Conservation (phyloP, 2,329 filamentous ascomycete species). For the Diaporthe australafricana region DNA sequence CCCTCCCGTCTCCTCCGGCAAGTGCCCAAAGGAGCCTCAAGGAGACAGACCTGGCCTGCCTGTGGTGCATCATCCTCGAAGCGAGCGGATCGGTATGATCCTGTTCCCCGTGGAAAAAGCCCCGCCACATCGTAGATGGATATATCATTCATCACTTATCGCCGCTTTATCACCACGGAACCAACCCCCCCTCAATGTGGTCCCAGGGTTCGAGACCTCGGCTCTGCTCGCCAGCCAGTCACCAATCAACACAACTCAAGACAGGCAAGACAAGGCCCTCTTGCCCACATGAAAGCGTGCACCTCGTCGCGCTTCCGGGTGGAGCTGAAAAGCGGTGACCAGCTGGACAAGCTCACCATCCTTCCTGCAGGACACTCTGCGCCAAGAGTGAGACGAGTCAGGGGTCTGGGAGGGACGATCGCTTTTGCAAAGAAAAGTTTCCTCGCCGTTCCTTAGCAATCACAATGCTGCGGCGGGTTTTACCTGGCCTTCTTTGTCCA, state of each 20-base stretch:
- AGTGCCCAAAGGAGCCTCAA: background rate
- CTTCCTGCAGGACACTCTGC: constrained; percentile 14
- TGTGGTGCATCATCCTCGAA: background rate
- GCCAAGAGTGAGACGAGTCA: constrained; percentile 14
- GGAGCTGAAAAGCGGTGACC: constrained; percentile 31
- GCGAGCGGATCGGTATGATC: constrained; percentile 2
- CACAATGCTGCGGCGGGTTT: background rate
- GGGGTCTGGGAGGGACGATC: constrained; percentile 8
- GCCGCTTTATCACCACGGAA: background rate
- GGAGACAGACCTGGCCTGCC: background rate
- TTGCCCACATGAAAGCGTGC: background rate
- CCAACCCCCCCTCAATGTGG: background rate
- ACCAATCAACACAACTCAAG: background rate
- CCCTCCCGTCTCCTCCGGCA: background rate
- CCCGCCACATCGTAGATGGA: background rate
- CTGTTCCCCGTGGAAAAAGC: constrained; percentile 9
- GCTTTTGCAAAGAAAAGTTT: background rate
- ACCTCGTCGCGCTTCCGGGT: constrained; percentile 5
- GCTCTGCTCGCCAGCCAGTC: constrained; percentile 8
- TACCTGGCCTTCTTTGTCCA: constrained; percentile 1
- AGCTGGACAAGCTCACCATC: constrained; percentile 22
- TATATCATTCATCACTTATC: constrained; percentile 10
- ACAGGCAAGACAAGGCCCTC: background rate
- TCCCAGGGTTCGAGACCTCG: background rate
- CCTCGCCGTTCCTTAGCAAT: constrained; percentile 13